Evolutionary conservation across 2,329 filamentous ascomycete species (phyloP).

Genomic region (Ascochyta fabae): DNA sequence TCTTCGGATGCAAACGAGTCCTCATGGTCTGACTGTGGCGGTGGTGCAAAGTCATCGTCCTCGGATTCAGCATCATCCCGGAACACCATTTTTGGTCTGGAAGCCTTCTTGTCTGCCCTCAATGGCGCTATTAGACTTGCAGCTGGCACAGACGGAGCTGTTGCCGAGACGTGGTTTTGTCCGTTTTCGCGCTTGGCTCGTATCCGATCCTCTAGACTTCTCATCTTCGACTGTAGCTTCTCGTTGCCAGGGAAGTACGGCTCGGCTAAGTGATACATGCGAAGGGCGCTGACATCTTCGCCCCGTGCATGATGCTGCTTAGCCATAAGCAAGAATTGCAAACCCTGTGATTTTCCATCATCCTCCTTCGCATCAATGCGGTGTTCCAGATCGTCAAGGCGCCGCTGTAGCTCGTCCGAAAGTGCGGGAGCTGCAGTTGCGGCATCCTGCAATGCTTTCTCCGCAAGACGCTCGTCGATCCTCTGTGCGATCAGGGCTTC

Average conservation of each 20-base stretch:
- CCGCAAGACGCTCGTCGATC: constrained; percentile 85
- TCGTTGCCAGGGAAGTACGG: constrained; percentile 86
- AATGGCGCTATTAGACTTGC: constrained; percentile 47
- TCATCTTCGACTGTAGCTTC: constrained; percentile 69
- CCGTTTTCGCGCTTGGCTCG: constrained; percentile 47
- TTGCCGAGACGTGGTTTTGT: constrained; percentile 23
- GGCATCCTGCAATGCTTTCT: constrained; percentile 67
- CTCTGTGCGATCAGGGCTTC: constrained; percentile 93
- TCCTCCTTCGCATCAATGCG: constrained; percentile 76
- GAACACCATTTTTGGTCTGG: constrained; percentile 15
- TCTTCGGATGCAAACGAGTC: constrained; percentile 48
- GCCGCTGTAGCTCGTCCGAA: constrained; percentile 78
- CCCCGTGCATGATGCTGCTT: constrained; percentile 87
- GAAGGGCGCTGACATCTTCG: constrained; percentile 77
- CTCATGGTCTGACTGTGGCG: constrained; percentile 44
- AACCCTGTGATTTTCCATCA: constrained; percentile 78
- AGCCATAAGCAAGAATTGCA: constrained; percentile 87
- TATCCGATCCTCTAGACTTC: constrained; percentile 59
- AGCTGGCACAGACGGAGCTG: constrained; percentile 18
- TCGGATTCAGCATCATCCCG: constrained; percentile 26
- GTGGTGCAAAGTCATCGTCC: constrained; percentile 55
- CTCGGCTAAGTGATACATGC: constrained; percentile 84
- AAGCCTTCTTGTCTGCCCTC: constrained; percentile 30
- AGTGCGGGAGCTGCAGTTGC: constrained; percentile 59
- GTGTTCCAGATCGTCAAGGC: constrained; percentile 83